These are phyloP conservation scores for Eutrema japonicum DNA, from an alignment of 345 rosid genomes.

Conservation along the genomic window DNA sequence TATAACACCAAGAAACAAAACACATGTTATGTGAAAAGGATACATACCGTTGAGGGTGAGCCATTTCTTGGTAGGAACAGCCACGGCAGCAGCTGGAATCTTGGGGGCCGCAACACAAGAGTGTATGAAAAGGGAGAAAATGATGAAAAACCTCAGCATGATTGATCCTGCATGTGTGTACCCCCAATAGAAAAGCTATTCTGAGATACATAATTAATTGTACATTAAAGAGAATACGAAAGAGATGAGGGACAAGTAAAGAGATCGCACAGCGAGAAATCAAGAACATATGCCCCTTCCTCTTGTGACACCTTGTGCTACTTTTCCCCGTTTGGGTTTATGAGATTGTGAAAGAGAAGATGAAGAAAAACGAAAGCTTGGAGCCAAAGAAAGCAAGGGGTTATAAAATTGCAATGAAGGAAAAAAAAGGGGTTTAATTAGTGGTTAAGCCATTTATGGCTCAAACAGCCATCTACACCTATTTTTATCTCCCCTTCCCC, in stretches of 20 bases:
- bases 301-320: slow-evolving; percentile 34
- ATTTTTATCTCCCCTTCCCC: slow-evolving; percentile 19
- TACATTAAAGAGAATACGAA: not conserved
- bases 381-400: slow-evolving; percentile 34
- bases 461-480: slow-evolving; percentile 11
- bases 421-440: not conserved
- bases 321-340: slow-evolving; percentile 14
- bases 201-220: not conserved
- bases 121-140: slow-evolving; percentile 53
- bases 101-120: slow-evolving; percentile 43
- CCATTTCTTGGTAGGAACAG: slow-evolving; percentile 57
- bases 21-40: not conserved
- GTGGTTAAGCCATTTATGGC: slow-evolving; percentile 27
- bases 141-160: slow-evolving; percentile 55
- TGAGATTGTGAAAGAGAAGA: slow-evolving; percentile 28
- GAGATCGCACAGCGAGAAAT: slow-evolving; percentile 16
- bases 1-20: not conserved
- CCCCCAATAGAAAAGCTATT: slow-evolving; percentile 8
- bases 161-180: slow-evolving; percentile 29
- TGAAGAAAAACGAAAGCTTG: slow-evolving; percentile 31
- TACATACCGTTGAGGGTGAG: slow-evolving; percentile 63
- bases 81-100: not conserved
- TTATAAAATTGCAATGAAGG: slow-evolving; percentile 17
- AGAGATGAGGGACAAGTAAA: slow-evolving; percentile 5
- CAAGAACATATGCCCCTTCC: slow-evolving; percentile 39